Evolutionary conservation across 2,329 filamentous ascomycete genomes (phyloP).

Genomic region (Periconia sp.): DNA sequence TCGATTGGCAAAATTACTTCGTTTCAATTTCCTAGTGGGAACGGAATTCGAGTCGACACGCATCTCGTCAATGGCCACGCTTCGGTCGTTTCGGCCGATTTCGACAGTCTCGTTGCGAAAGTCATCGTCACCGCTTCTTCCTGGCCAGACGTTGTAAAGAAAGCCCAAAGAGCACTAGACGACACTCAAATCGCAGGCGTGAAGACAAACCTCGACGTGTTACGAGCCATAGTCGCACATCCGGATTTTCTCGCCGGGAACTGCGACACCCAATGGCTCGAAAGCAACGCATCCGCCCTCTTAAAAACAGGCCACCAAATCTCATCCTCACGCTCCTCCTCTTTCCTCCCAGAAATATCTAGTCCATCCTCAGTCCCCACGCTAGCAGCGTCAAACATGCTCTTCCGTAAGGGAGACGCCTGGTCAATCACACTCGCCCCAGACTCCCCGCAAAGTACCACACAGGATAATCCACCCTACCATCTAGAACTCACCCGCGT

Average conservation of each 20-base stretch:
- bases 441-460: constrained; percentile 11
- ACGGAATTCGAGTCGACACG: constrained; percentile 64
- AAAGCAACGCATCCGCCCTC: no score
- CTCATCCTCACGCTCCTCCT: no score
- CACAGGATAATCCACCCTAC: constrained; percentile 39
- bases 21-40: constrained; percentile 62
- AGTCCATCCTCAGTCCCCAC: no score
- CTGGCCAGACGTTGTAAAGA: constrained; percentile 60
- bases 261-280: constrained; percentile 66
- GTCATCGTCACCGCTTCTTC: constrained; percentile 62
- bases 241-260: constrained; percentile 55
- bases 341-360: no score
- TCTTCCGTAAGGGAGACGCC: constrained; percentile 65
- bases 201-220: constrained; percentile 63
- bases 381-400: constrained; percentile 39
- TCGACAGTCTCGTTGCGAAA: constrained; percentile 66
- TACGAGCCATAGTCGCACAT: constrained; percentile 61
- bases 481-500: constrained; percentile 63
- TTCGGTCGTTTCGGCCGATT: constrained; percentile 59
- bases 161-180: constrained; percentile 61
- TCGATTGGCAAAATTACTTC: constrained; percentile 65
- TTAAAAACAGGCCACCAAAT: no score
- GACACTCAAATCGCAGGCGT: constrained; percentile 64
- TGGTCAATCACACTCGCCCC: constrained; percentile 60
- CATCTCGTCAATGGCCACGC: constrained; percentile 54